These are phyloP conservation scores for Malassezia arunalokei DNA, from an alignment of 1,284 basidiomycete genomes.

Conservation along the genomic window DNA sequence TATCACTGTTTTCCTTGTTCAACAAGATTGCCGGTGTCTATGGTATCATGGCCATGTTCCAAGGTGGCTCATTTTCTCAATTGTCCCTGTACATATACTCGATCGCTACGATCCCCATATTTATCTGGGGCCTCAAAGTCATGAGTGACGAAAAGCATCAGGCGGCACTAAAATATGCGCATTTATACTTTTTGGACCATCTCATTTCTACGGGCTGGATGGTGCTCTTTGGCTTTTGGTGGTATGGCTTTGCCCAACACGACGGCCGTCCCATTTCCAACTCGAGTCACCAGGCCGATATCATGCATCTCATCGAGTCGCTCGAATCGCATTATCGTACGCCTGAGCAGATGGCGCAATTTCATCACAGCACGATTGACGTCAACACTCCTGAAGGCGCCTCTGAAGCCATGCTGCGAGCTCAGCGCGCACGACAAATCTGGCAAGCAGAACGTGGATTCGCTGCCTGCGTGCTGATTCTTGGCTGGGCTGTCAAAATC, in stretches of 20 bases:
- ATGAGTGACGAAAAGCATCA: conserved; percentile 54
- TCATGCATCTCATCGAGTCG: conserved; percentile 43
- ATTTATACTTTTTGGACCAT: conserved; percentile 84
- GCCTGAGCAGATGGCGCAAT: conserved; percentile 28
- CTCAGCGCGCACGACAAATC: conserved; percentile 47
- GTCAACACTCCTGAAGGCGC: conserved; percentile 9
- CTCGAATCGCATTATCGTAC: conserved; percentile 38
- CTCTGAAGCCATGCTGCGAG: conserved; percentile 39
- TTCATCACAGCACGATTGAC: conserved; percentile 42
- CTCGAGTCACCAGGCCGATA: conserved; percentile 34
- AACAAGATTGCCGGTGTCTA: conserved; percentile 98
- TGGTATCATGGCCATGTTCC: conserved; percentile 79
- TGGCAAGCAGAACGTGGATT: conserved; percentile 82
- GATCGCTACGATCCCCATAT: conserved; percentile 63
- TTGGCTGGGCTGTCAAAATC: conserved; percentile 80
- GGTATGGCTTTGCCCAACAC: conserved; percentile 83
- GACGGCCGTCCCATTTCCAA: conserved; percentile 52
- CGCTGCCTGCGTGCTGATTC: conserved; percentile 62
- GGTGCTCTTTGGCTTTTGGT: conserved; percentile 70
- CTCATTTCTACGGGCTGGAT: conserved; percentile 84
- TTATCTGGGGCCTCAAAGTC: conserved; percentile 75
- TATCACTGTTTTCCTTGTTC: conserved; percentile 53
- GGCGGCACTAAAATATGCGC: conserved; percentile 74
- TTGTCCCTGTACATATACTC: conserved; percentile 74
- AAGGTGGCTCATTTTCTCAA: conserved; percentile 77